These are phyloP conservation scores for Lodderomyces metapsilosis DNA, from an alignment of 1,139 yeast species.

Conservation along the genomic window DNA sequence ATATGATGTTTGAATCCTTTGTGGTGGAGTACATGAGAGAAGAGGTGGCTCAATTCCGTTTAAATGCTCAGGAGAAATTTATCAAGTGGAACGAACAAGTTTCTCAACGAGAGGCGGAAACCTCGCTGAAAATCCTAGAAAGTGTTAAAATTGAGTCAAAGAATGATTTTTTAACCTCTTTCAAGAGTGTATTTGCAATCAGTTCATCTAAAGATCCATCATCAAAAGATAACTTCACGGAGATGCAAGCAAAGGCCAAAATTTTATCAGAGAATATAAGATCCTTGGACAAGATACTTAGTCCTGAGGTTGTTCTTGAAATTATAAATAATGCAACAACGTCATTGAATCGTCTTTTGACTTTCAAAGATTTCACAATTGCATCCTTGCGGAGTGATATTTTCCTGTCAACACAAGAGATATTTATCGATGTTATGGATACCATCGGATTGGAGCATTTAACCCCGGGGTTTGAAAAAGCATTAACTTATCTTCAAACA, in stretches of 20 bases:
- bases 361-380: slow-evolving; percentile 35
- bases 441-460: slow-evolving; percentile 72
- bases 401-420: slow-evolving; percentile 44
- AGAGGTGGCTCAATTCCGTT: slow-evolving; percentile 33
- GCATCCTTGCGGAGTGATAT: slow-evolving; percentile 31
- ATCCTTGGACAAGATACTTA: slow-evolving; percentile 38
- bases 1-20: slow-evolving; percentile 48
- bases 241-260: slow-evolving; percentile 44
- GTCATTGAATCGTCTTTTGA: slow-evolving; percentile 32
- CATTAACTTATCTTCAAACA: slow-evolving; percentile 63
- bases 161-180: slow-evolving; percentile 52
- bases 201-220: slow-evolving; percentile 22
- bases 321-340: slow-evolving; percentile 39
- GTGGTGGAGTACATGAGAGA: slow-evolving; percentile 52
- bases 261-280: slow-evolving; percentile 45
- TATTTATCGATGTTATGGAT: slow-evolving; percentile 66
- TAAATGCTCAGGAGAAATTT: slow-evolving; percentile 26
- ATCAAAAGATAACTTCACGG: slow-evolving; percentile 20
- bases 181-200: slow-evolving; percentile 59
- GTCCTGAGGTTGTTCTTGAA: slow-evolving; percentile 40
- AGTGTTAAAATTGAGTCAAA: slow-evolving; percentile 43
- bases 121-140: slow-evolving; percentile 37
- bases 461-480: slow-evolving; percentile 78
- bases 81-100: slow-evolving; percentile 35
- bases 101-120: slow-evolving; percentile 40